Base-by-base conservation (phyloP, 305 asterid genomes). In the Solanum hybrid region DNA sequence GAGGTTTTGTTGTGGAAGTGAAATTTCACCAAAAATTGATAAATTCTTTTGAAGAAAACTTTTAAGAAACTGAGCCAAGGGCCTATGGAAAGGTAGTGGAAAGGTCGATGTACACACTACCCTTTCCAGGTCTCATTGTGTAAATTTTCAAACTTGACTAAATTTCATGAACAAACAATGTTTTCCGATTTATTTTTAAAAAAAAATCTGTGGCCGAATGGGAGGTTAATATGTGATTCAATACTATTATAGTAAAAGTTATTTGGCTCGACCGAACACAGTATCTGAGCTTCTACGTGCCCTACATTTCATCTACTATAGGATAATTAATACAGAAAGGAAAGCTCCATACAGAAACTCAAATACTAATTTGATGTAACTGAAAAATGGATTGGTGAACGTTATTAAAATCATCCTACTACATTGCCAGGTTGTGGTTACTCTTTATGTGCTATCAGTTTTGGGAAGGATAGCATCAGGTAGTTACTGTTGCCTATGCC, bases 401-500 rank as follows among this genome's bases (percentile, higher is more conserved):
- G 17, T 56, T 29, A 0, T 26, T 11, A 27, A 31, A 76, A 72
- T 40, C 37, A 24, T 46, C 81, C 80, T 88, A 31, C 26, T 89
- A 51, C 13, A 11, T 46, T 90, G 81, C 36, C 94, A 97, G 99
- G 99, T 97, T 36, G 96, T 96, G 40, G 92, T 91, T 71, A 91
- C 93, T 87, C 95, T 97, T 24, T 96, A 96, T 91, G 87, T 93
- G 91, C 94, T 96, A 88, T 98, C 99, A 3, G 98, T 94, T 72
- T 86, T 96, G 22, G 99, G 98, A 79, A 95, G 99, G 90, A 92
- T 95, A 31, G 92, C 97, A 69, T 93, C 99, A 0, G 97, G 97
- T 86, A 29, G 97, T 94, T 32, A 94, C 99, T 5, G 95, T 98
- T 91, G 98, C 98, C 36, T 98, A 96, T 91, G 92, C 95, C 17